Base-by-base conservation (phyloP, 2,329 filamentous ascomycete species). In the Colletotrichum neosansevieriae region DNA sequence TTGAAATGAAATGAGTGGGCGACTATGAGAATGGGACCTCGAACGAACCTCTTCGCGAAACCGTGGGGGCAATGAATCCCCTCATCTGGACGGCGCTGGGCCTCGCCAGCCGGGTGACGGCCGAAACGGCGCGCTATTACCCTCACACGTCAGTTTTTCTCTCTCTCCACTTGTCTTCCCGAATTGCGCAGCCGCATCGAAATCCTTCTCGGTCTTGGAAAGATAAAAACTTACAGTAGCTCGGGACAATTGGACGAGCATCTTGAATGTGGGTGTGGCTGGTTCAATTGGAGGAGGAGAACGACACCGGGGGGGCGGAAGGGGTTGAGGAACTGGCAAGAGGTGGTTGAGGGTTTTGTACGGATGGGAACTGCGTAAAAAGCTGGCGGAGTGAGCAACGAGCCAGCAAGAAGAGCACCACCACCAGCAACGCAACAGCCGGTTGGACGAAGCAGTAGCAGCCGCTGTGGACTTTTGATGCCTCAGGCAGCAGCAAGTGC, bases 31-130 rank as follows among this genome's bases (percentile, higher is more conserved):
- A 50, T n/a, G 24, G 42, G 29, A 21, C 29, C 49, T 47, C 21
- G 49, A 56, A 58, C 87, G 80, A 85, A 89, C 87, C 87, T 86
- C 86, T 84, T 79, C 87, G 84, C 72, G 86, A 86, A 74, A 88
- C 83, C 60, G 87, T 89, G 71, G 87, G 87, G 75, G 84, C 86
- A 75, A 89, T 87, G 78, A 89, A 89, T 76, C 82, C 82, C 77
- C 87, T 84, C 77, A 81, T 79, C 78, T 85, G 84, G 77, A 81
- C 79, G 74, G 82, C 76, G 74, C 79, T 82, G 61, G 65, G 58
- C 76, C 81, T 79, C 77, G 84, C 82, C 76, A 84, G 76, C 78
- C 84, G 79, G 79, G 82, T 81, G 78, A 83, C 79, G 77, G 81
- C 81, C 78, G 82, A 82, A 75, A 82, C 77, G 81, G 83, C 83